These are phyloP conservation scores for Xylariales sp. DNA, from an alignment of 2,329 filamentous ascomycete species.

Conservation along the genomic window DNA sequence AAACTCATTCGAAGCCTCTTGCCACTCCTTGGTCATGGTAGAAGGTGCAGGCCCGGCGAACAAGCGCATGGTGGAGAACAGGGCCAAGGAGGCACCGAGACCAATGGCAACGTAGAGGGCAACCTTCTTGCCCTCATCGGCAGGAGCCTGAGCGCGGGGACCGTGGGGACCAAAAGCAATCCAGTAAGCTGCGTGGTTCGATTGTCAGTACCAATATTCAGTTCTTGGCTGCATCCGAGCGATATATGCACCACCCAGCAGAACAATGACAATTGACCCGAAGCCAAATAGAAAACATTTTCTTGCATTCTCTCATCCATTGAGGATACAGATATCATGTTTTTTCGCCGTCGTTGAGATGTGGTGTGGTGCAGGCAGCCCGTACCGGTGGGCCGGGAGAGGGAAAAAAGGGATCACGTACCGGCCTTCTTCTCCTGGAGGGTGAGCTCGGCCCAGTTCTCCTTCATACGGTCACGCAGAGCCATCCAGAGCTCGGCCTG, in stretches of 20 bases:
- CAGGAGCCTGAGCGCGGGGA: constrained; percentile 76
- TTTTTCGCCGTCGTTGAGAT: too few species aligned
- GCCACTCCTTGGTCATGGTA: constrained; percentile 96
- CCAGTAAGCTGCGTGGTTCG: constrained; percentile 75
- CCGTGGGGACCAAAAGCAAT: constrained; percentile 97
- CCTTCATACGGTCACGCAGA: constrained; percentile 97
- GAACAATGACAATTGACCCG: too few species aligned
- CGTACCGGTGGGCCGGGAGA: too few species aligned
- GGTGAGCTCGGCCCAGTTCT: constrained; percentile 92
- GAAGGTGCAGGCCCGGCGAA: constrained; percentile 69
- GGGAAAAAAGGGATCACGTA: too few species aligned
- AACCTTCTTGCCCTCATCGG: constrained; percentile 80
- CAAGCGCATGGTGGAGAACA: constrained; percentile 70
- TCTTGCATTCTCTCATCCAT: too few species aligned
- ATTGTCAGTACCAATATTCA: constrained; percentile 1
- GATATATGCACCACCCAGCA: too few species aligned
- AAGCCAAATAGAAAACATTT: too few species aligned
- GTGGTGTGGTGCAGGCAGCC: too few species aligned
- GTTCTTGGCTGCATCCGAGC: too few species aligned
- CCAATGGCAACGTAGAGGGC: constrained; percentile 68
- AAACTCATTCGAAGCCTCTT: constrained; percentile 92
- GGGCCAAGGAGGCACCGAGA: constrained; percentile 57
- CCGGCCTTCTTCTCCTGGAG: constrained; percentile 98
- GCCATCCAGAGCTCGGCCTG: constrained; percentile 99
- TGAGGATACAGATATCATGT: too few species aligned